A percentile compares a stretch with the other conserved stretches of the same genome.
Evolutionary conservation across 2,329 filamentous ascomycete genomes (phyloP).

Genomic region (Claviceps maximensis): DNA sequence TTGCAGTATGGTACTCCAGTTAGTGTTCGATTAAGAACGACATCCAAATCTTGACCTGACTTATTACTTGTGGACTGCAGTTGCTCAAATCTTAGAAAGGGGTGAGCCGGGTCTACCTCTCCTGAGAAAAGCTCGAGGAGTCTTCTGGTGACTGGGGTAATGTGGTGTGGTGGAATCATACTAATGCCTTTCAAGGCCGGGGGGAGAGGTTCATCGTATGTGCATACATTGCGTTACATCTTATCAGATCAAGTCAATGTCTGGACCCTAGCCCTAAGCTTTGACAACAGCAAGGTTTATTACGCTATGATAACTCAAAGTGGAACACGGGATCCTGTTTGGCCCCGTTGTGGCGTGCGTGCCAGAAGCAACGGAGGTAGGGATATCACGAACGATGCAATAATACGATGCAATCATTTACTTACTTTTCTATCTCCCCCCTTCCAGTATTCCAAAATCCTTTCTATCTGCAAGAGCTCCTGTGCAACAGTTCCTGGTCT

Average conservation of each 20-base stretch:
- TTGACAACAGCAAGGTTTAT: neutral
- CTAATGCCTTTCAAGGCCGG: neutral
- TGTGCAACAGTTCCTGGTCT: too few relatives aligned
- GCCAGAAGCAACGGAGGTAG: neutral
- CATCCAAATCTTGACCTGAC: neutral
- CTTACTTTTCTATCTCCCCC: neutral
- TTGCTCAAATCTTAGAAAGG: neutral
- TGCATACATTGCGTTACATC: neutral
- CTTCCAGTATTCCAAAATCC: neutral
- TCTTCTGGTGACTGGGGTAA: neutral
- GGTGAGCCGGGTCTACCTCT: neutral
- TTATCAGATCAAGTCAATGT: conserved; percentile 5
- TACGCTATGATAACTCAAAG: neutral
- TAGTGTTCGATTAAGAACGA: neutral
- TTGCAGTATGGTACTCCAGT: neutral
- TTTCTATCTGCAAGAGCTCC: neutral
- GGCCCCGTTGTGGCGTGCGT: neutral
- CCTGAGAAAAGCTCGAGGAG: neutral
- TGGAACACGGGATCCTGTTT: conserved; percentile 1
- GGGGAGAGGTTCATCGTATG: neutral
- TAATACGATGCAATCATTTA: neutral
- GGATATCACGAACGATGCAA: neutral
- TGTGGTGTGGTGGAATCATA: neutral
- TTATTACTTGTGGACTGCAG: neutral
- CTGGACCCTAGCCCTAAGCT: neutral